Conservation (phyloP, 1,284 basidiomycete genomes). For the Trichosporon coremiiforme region DNA sequence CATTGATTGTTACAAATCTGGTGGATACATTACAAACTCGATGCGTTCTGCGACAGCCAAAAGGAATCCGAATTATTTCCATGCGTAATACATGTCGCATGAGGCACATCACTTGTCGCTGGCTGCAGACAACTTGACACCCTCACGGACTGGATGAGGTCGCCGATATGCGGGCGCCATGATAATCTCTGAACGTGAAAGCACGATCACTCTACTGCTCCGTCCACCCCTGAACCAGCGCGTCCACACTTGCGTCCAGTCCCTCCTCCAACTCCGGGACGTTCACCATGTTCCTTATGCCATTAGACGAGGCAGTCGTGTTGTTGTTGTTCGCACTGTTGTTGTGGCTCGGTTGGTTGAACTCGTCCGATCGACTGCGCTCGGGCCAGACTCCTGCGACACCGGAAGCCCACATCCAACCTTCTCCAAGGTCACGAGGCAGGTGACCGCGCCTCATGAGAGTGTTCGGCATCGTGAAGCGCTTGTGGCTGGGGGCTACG, state of each 20-base stretch:
- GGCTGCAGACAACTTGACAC: neutral
- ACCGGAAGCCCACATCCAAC: slow-evolving; percentile 42
- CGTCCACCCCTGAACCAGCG: slow-evolving; percentile 30
- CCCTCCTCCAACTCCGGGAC: slow-evolving; percentile 19
- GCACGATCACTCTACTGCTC: neutral
- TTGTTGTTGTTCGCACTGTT: neutral
- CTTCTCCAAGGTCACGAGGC: slow-evolving; percentile 37
- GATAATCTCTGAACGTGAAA: neutral
- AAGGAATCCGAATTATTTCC: slow-evolving; percentile 2
- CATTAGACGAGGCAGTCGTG: neutral
- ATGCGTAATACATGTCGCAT: neutral
- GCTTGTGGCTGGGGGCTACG: slow-evolving; percentile 42
- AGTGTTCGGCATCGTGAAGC: slow-evolving; percentile 34
- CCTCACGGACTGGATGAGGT: too few relatives aligned
- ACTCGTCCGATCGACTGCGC: neutral
- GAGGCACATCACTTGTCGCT: too few relatives aligned
- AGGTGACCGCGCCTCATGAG: slow-evolving; percentile 35
- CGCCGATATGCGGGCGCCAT: too few relatives aligned
- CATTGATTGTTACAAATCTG: neutral
- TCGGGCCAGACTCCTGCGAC: slow-evolving; percentile 31
- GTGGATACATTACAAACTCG: neutral
- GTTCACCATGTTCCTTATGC: slow-evolving; percentile 3
- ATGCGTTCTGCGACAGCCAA: neutral
- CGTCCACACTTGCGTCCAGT: slow-evolving; percentile 26
- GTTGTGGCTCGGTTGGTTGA: neutral